Evolutionary conservation across 23 red algal genomes (phyloP), one percentile per base, ranked within the genome.

Genomic region (Gracilariopsis chorda): DNA sequence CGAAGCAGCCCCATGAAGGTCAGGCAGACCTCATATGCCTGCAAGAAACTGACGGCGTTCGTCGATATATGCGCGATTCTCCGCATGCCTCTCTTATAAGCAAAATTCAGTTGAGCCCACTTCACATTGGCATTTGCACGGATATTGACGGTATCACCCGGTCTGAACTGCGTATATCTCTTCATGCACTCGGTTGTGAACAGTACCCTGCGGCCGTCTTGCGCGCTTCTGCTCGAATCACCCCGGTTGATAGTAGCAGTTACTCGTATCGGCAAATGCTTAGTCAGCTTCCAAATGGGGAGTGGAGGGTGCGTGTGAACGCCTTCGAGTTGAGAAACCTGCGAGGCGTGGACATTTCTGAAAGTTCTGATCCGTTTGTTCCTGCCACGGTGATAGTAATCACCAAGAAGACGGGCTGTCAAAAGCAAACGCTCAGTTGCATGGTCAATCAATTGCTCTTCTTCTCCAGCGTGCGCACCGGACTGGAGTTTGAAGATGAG

Each of bases 181-280:
- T 93, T 45, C 69, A 80, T 56, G 90, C 80, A 16, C 35, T 62
- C 16, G 90, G 81, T 23, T 25, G 36, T 2, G 69, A 51, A 43
- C n/a, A 74, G 35, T 93, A 93, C 23, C 80, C 62, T 47, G 78
- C 79, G 11, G 90, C 90, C 13, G 90, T 93, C n/a, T 23, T 86
- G 12, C 24, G 55, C 17, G 80, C 70, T 27, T 69, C 59, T 49
- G 80, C 90, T 2, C 29, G 62, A 11, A 65, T 93, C 21, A 51
- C 60, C 23, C 51, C 77, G 17, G 62, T 93, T 30, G 58, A 93
- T 28, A 60, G 44, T 11, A 86, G 72, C 48, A 74, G 57, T 29
- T 93, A 93, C 32, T 86, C 79, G 49, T 93, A 93, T 63, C 62
- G 90, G 13, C 72, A 93, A 35, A 93, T 74, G 78, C 72, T 93